phyloP scores from a whole-genome alignment of 176 grass and related monocot species.

The Zizania latifolia region DNA sequence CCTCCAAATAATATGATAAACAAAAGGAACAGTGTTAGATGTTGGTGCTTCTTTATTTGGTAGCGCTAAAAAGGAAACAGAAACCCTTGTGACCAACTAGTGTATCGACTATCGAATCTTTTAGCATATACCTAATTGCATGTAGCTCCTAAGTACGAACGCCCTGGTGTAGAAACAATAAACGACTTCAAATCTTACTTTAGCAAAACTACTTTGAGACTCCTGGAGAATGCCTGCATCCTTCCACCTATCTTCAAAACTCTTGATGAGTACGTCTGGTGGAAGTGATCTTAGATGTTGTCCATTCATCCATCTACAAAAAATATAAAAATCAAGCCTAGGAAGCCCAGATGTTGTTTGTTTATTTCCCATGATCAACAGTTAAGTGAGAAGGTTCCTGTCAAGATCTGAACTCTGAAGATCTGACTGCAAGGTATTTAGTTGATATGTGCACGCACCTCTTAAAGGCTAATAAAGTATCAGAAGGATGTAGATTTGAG shows the following conservation, averaged over 20 bases:
- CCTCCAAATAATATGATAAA: background rate
- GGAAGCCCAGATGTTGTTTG: background rate
- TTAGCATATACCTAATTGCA: background rate
- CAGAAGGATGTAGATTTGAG: background rate
- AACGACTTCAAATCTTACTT: slow-evolving; percentile 32
- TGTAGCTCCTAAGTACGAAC: background rate
- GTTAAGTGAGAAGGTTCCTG: background rate
- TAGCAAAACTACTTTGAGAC: slow-evolving; percentile 66
- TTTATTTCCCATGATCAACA: slow-evolving; percentile 3
- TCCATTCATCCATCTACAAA: slow-evolving; percentile 89
- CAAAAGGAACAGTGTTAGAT: background rate
- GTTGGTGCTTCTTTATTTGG: background rate
- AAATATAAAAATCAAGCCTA: slow-evolving; percentile 18
- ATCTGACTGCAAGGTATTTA: background rate
- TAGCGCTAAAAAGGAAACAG: background rate
- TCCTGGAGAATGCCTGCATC: slow-evolving; percentile 60
- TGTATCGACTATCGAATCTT: background rate
- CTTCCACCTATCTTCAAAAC: slow-evolving; percentile 82
- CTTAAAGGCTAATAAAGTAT: background rate
- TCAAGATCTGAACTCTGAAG: background rate
- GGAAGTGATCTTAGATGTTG: slow-evolving; percentile 80
- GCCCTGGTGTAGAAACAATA: background rate
- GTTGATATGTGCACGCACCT: background rate
- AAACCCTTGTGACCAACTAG: background rate
- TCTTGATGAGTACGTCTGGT: slow-evolving; percentile 57